Percentiles rank a stretch among this genome's conserved stretches.
phyloP scores from a whole-genome alignment of 1,139 yeast species.

The Taphrina wiesneri region DNA sequence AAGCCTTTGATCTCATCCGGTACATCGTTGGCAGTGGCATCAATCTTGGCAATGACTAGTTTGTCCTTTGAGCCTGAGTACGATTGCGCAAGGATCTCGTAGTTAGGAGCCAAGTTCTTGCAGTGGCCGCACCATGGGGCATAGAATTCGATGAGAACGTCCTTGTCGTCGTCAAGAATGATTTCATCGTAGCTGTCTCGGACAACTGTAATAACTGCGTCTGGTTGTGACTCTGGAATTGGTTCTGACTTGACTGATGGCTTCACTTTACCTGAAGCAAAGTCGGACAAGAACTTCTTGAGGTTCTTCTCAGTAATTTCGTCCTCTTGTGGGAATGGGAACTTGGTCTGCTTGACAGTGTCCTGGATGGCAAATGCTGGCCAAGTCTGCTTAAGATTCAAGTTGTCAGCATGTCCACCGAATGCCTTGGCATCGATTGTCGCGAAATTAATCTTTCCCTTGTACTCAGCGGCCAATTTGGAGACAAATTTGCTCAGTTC shows the following conservation, averaged over 20 bases:
- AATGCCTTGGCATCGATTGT: constrained; percentile 77
- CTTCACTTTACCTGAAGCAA: constrained; percentile 61
- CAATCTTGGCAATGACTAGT: constrained; percentile 47
- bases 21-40: constrained; percentile 64
- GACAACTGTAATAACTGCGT: constrained; percentile 75
- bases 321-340: constrained; percentile 56
- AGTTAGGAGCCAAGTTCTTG: constrained; percentile 87
- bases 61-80: constrained; percentile 47
- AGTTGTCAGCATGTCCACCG: constrained; percentile 86
- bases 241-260: constrained; percentile 85
- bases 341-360: constrained; percentile 65
- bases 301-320: constrained; percentile 53
- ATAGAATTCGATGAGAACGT: constrained; percentile 86
- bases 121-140: constrained; percentile 99
- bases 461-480: constrained; percentile 67
- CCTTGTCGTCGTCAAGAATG: constrained; percentile 68
- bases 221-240: constrained; percentile 71
- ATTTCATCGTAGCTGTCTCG: constrained; percentile 62
- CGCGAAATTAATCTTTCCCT: constrained; percentile 84
- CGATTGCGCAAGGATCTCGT: constrained; percentile 49
- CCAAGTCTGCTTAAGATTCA: constrained; percentile 81
- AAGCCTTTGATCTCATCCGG: constrained; percentile 69
- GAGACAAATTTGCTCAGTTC: constrained; percentile 56
- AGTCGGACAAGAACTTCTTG: constrained; percentile 64
- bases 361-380: constrained; percentile 92